Conservation (phyloP, 352 stramenopile genomes). For the Phytophthora crassamura region DNA sequence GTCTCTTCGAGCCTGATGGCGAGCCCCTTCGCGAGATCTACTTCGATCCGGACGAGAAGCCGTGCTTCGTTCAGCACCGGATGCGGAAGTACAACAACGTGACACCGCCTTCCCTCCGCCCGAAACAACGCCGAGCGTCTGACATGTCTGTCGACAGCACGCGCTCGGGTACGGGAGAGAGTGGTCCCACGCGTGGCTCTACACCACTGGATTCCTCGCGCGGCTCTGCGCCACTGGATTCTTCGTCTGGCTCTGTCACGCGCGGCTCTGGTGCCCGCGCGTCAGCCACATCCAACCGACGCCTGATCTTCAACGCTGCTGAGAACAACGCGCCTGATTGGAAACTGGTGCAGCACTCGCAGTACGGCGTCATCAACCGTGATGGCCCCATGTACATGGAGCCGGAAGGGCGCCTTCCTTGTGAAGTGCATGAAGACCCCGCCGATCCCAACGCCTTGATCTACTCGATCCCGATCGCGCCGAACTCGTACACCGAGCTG, state of each 20-base stretch:
- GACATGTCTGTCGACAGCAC: neutral
- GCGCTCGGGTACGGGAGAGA: neutral
- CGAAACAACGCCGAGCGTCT: neutral
- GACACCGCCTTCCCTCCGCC: neutral
- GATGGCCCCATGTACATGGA: neutral
- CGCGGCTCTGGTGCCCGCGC: too few species aligned
- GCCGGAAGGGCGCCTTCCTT: neutral
- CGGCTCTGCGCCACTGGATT: neutral
- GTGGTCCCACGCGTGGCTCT: neutral
- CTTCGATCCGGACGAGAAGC: slow-evolving; percentile 1
- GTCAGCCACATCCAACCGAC: neutral
- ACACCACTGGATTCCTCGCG: neutral
- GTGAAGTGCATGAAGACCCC: neutral
- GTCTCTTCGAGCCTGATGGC: neutral
- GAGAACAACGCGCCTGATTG: neutral
- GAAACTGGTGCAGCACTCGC: slow-evolving; percentile 1
- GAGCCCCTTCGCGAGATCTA: neutral
- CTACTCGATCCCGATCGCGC: neutral
- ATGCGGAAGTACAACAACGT: neutral
- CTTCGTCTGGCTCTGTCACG: neutral
- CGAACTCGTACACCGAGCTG: slow-evolving; percentile 1
- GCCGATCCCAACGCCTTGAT: neutral
- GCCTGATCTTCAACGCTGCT: neutral
- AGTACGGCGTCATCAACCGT: neutral
- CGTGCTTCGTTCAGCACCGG: slow-evolving; percentile 9